phyloP scores from a whole-genome alignment of 371 early-diverging fungal genomes.

The Fennellomyces sp. region DNA sequence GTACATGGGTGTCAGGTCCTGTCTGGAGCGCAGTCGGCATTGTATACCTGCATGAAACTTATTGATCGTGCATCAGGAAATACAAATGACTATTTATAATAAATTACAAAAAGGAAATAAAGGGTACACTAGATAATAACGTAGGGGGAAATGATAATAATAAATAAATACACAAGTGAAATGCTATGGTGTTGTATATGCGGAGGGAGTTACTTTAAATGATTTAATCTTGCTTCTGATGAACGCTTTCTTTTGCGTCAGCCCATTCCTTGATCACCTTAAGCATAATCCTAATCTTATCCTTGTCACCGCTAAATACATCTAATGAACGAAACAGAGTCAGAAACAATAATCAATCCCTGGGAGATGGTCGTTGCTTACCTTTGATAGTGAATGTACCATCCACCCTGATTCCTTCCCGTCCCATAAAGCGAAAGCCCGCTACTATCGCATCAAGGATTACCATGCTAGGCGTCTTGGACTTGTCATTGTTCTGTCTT shows the following conservation, averaged over 20 bases:
- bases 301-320: conserved; percentile 59
- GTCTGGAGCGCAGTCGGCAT: no score
- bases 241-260: not conserved
- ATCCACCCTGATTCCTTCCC: conserved; percentile 56
- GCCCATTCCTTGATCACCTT: conserved; percentile 25
- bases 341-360: not conserved
- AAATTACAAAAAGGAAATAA: no score
- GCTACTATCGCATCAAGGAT: conserved; percentile 61
- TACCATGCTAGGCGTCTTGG: conserved; percentile 16
- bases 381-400: conserved; percentile 59
- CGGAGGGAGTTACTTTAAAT: no score
- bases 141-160: no score
- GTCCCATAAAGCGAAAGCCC: conserved; percentile 67
- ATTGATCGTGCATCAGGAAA: no score
- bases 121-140: no score
- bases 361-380: conserved; percentile 8
- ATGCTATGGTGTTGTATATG: no score
- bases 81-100: no score
- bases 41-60: no score
- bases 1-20: no score
- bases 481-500: conserved; percentile 15
- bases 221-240: no score
- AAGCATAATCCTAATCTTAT: conserved; percentile 56
- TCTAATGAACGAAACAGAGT: conserved; percentile 22
- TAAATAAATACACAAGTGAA: no score